Conservation (phyloP, 306 rosid genomes). For the Alnus rubra region DNA sequence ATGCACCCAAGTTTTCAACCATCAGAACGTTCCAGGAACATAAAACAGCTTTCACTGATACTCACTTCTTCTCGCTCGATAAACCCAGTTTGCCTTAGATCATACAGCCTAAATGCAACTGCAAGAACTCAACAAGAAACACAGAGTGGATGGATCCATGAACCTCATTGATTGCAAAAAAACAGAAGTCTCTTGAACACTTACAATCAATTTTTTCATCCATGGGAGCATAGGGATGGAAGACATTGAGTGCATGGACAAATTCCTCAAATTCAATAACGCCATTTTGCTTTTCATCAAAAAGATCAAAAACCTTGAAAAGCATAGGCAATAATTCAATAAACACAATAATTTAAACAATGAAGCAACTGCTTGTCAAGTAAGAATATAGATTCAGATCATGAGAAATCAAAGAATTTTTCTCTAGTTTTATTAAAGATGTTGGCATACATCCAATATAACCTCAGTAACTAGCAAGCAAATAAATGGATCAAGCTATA, state of each 20-base stretch:
- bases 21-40: not conserved
- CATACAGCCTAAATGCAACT: slow-evolving; percentile 88
- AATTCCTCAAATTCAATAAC: slow-evolving; percentile 85
- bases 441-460: not conserved
- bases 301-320: slow-evolving; percentile 72
- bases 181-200: slow-evolving; percentile 30
- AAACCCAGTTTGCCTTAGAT: slow-evolving; percentile 74
- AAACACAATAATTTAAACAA: slow-evolving; percentile 4
- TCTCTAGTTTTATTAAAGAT: not conserved
- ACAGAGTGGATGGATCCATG: slow-evolving; percentile 22
- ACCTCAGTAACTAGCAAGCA: not conserved
- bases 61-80: slow-evolving; percentile 87
- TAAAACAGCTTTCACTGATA: slow-evolving; percentile 1
- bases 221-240: slow-evolving; percentile 71
- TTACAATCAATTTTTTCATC: slow-evolving; percentile 80
- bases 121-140: slow-evolving; percentile 29
- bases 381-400: not conserved
- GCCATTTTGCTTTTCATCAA: slow-evolving; percentile 77
- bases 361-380: slow-evolving; percentile 1
- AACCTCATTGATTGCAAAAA: slow-evolving; percentile 18
- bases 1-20: not conserved
- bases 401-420: not conserved
- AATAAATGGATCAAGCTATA: not conserved
- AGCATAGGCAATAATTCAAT: not conserved
- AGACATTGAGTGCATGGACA: slow-evolving; percentile 62